Percentiles rank a stretch among this genome's conserved stretches.
Conservation (phyloP, 2,329 filamentous ascomycete genomes). For the Fusarium abutilonis region DNA sequence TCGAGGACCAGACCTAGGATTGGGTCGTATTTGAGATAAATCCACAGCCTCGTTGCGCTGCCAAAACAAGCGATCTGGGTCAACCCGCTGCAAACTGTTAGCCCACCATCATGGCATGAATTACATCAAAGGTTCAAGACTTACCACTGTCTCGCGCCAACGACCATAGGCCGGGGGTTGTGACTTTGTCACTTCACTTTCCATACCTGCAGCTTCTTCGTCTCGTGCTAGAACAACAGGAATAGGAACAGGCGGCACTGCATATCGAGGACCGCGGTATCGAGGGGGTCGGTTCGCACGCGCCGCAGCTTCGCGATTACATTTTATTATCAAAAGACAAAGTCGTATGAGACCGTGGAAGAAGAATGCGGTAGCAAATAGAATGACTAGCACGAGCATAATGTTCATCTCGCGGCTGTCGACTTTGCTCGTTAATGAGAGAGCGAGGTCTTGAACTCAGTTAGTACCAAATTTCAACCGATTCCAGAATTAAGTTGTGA, state of each 20-base stretch:
- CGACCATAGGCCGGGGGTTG: conserved; percentile 86
- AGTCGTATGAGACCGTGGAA: conserved; percentile 80
- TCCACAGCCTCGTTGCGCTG: conserved; percentile 66
- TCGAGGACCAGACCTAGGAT: conserved; percentile 53
- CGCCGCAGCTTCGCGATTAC: conserved; percentile 47
- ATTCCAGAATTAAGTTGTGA: conserved; percentile 25
- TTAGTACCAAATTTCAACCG: conserved; percentile 9
- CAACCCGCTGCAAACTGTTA: conserved; percentile 67
- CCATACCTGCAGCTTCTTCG: conserved; percentile 71
- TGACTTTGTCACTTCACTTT: conserved; percentile 64
- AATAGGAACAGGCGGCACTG: conserved; percentile 77
- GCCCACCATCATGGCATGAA: background rate
- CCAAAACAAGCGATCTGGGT: conserved; percentile 86
- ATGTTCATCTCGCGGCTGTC: conserved; percentile 79
- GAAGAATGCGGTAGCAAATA: conserved; percentile 81
- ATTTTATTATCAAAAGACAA: conserved; percentile 70
- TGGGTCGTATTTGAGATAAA: conserved; percentile 37
- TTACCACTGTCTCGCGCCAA: conserved; percentile 83
- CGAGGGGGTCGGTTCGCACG: conserved; percentile 52
- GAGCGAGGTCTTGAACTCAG: conserved; percentile 69
- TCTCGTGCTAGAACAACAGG: conserved; percentile 78
- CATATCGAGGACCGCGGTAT: conserved; percentile 70
- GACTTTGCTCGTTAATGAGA: conserved; percentile 72
- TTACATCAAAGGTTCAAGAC: conserved; percentile 47
- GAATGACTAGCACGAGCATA: conserved; percentile 79